Base-by-base conservation (phyloP, 768 basidiomycete species). In the Lyophyllum semitale region DNA sequence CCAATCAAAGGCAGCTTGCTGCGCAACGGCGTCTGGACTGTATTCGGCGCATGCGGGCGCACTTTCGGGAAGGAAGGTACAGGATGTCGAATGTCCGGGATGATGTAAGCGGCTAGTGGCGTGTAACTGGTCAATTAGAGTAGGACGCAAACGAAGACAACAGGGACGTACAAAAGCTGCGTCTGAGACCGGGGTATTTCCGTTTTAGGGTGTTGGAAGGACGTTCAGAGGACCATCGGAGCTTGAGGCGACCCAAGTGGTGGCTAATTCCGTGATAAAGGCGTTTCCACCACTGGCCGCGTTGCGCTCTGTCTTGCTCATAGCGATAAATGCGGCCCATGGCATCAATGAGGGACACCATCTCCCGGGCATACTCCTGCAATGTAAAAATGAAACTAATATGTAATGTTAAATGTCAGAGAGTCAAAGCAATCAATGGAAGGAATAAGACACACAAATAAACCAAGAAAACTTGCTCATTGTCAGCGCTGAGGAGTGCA, bases 331-430 rank as follows among this genome's bases (percentile, higher is more conserved):
- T 87, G 53, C 87, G 79, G 48, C 85, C 79, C 79, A 98, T 91
- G 8, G 91, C 87, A 66, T 95, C 91, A 0, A 92, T 81, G 11
- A 98, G 83, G 18, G 84, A 85, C 29, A 89, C 77, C 48, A 96
- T 71, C 69, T 98, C 96, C 54, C 82, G 77, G 8, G 92, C 83
- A 67, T 98, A 98, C 66, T 98, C 97, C 71, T 99, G 94, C 41
- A 98, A 69, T 0, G 94, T 96, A 71, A 98, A 99, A 59, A 97
- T 89, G 72, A 96, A 98, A 75, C 95, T 97, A 59, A 26, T 15
- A 29, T 4, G n/a, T n/a, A n/a, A n/a, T n/a, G n/a, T 26, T 18
- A 4, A 37, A 37, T 7, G 25, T 63, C 35, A 55, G 50, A 54
- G 33, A 11, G 42, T 25, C 8, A 20, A 51, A 46, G 6, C 12